Conservation (phyloP, 2,329 filamentous ascomycete genomes). For the Dothistroma septosporum region DNA sequence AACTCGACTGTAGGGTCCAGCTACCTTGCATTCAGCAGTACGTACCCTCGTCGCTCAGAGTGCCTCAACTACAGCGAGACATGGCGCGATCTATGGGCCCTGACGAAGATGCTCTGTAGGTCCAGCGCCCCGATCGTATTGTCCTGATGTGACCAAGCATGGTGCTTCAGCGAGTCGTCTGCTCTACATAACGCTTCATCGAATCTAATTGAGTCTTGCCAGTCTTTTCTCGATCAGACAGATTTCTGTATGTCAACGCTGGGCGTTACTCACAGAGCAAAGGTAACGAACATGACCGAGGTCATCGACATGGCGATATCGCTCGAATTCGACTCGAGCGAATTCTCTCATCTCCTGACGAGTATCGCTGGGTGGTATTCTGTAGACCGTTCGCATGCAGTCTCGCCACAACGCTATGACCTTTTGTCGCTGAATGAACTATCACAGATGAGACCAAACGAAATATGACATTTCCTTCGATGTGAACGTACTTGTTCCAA, state of each 20-base stretch:
- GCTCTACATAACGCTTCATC: slow-evolving; percentile 44
- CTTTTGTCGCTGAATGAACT: slow-evolving; percentile 50
- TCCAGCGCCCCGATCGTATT: background rate
- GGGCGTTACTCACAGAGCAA: background rate
- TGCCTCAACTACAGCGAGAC: too few species aligned
- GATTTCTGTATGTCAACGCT: slow-evolving; percentile 41
- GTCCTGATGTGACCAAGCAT: background rate
- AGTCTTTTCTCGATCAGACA: slow-evolving; percentile 40
- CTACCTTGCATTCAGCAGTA: too few species aligned
- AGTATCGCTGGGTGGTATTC: slow-evolving; percentile 28
- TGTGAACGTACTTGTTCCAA: slow-evolving; percentile 35
- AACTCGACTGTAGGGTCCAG: too few species aligned
- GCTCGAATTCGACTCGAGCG: slow-evolving; percentile 48
- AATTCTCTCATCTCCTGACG: slow-evolving; percentile 46
- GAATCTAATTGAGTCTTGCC: slow-evolving; percentile 50
- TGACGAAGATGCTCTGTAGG: too few species aligned
- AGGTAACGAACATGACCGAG: slow-evolving; percentile 27
- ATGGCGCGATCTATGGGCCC: background rate
- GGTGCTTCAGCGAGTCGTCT: slow-evolving; percentile 10
- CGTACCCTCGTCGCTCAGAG: too few species aligned
- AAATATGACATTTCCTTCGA: background rate
- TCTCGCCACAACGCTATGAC: slow-evolving; percentile 47
- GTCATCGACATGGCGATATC: slow-evolving; percentile 45
- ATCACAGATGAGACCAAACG: background rate
- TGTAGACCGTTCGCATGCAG: slow-evolving; percentile 43